These are phyloP conservation scores for Brassica juncea DNA, from an alignment of 345 rosid genomes.

Conservation along the genomic window DNA sequence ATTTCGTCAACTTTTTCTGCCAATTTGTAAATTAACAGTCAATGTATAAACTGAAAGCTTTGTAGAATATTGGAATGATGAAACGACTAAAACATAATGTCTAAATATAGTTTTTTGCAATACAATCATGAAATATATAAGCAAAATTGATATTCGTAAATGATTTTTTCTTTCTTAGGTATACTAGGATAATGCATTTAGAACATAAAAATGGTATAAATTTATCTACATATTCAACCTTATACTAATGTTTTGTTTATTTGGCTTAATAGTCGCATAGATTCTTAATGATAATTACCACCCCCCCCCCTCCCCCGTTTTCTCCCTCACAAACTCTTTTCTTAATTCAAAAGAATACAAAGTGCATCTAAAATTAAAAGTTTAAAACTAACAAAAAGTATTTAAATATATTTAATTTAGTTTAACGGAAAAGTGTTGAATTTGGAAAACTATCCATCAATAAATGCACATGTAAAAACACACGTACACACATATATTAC, in stretches of 20 bases:
- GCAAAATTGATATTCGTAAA: too few relatives aligned
- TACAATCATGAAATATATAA: too few relatives aligned
- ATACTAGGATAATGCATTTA: too few relatives aligned
- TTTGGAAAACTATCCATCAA: conserved; percentile 38
- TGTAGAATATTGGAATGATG: background rate
- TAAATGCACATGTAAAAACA: conserved; percentile 4
- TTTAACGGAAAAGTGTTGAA: background rate
- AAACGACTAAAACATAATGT: too few relatives aligned
- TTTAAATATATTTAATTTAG: background rate
- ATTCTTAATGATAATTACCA: background rate
- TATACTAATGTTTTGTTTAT: too few relatives aligned
- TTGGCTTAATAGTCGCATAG: too few relatives aligned
- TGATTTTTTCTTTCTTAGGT: too few relatives aligned
- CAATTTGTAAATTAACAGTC: background rate
- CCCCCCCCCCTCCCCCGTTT: too few relatives aligned
- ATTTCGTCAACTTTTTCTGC: background rate
- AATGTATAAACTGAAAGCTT: background rate
- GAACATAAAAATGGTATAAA: too few relatives aligned
- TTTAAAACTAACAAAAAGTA: background rate
- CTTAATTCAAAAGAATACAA: background rate
- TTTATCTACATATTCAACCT: too few relatives aligned
- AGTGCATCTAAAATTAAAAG: background rate
- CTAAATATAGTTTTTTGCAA: too few relatives aligned
- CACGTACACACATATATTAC: conserved; percentile 11
- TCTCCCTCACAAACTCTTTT: background rate